Evolutionary conservation across 495 filamentous ascomycete genomes (phyloP).

Genomic region (Trichoderma orchidacearum): DNA sequence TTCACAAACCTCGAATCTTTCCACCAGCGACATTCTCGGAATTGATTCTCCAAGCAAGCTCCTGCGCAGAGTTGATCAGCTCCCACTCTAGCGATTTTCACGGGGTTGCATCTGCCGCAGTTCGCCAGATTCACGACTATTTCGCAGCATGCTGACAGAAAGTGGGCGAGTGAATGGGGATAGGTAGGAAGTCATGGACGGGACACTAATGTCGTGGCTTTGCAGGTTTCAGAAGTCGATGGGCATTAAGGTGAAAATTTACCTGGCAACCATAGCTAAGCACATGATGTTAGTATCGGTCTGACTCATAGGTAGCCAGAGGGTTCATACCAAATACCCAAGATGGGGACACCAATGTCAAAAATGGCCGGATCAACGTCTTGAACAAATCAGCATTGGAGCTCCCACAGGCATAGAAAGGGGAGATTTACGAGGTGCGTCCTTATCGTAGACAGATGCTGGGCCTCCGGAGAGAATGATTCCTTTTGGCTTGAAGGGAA

Average conservation of each 20-base stretch:
- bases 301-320: not conserved
- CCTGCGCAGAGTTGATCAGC: slow-evolving; percentile 31
- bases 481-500: slow-evolving; percentile 71
- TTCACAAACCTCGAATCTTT: slow-evolving; percentile 19
- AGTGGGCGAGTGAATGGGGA: no score
- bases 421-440: slow-evolving; percentile 42
- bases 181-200: no score
- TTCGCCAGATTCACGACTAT: no score
- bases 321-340: slow-evolving; percentile 57
- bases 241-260: not conserved
- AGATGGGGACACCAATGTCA: slow-evolving; percentile 60
- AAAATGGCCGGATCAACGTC: slow-evolving; percentile 65
- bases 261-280: slow-evolving; percentile 48
- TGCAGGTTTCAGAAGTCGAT: not conserved
- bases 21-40: slow-evolving; percentile 60
- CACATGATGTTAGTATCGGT: not conserved
- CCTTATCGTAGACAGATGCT: slow-evolving; percentile 59
- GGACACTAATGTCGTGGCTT: no score
- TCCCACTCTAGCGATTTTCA: no score
- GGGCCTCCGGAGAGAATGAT: slow-evolving; percentile 68
- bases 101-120: no score
- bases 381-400: slow-evolving; percentile 6
- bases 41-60: slow-evolving; percentile 63
- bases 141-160: no score
- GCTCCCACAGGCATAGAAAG: not conserved